phyloP scores from a whole-genome alignment of 805 yeast genomes.

The Metschnikowia picachoensis region DNA sequence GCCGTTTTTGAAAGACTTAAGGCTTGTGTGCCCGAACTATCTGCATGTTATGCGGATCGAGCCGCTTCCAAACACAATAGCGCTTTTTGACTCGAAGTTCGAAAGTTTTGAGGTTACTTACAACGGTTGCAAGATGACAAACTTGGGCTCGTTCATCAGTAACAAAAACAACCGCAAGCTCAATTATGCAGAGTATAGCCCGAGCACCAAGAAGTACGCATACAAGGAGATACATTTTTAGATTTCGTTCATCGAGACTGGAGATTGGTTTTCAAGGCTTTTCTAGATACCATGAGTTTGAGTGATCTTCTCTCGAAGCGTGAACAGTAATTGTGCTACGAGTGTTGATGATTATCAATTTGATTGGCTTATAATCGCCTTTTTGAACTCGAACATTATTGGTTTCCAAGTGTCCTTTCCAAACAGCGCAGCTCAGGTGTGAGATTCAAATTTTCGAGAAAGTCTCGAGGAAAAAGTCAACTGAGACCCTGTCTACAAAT shows the following conservation, averaged over 20 bases:
- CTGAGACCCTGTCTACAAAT: too few relatives aligned
- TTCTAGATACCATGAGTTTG: too few relatives aligned
- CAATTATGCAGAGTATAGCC: slow-evolving; percentile 70
- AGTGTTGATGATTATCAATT: too few relatives aligned
- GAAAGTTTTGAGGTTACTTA: slow-evolving; percentile 73
- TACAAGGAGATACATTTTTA: slow-evolving; percentile 35
- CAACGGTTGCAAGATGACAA: slow-evolving; percentile 76
- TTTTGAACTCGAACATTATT: too few relatives aligned
- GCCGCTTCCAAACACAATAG: slow-evolving; percentile 67
- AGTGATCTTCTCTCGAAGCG: background rate
- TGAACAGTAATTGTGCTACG: too few relatives aligned
- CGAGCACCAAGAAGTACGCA: slow-evolving; percentile 51
- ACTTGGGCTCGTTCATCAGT: slow-evolving; percentile 52
- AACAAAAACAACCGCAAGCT: slow-evolving; percentile 37
- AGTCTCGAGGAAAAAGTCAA: too few relatives aligned
- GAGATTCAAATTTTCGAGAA: too few relatives aligned
- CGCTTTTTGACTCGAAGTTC: slow-evolving; percentile 68
- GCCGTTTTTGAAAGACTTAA: slow-evolving; percentile 61
- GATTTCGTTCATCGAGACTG: too few relatives aligned
- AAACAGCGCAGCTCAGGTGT: too few relatives aligned
- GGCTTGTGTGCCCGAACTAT: slow-evolving; percentile 66
- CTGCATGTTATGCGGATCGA: slow-evolving; percentile 67
- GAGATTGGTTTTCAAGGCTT: too few relatives aligned
- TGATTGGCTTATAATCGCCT: too few relatives aligned
- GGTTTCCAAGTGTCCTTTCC: too few relatives aligned